phyloP scores from a whole-genome alignment of 2,329 filamentous ascomycete genomes.

The Furcasterigmium sp. region DNA sequence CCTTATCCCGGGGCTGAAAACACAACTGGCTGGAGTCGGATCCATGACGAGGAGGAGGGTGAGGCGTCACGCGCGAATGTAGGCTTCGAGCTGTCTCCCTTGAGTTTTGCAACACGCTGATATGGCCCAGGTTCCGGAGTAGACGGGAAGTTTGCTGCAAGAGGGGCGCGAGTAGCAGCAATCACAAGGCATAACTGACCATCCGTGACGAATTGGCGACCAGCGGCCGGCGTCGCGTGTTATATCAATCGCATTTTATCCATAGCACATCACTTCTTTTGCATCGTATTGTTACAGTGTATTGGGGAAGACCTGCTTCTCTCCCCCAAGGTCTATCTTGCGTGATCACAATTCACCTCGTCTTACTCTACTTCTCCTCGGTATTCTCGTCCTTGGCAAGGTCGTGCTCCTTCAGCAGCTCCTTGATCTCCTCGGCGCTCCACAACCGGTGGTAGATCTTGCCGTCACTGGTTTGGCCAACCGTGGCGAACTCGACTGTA shows the following conservation, averaged over 20 bases:
- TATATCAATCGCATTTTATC: too few relatives aligned
- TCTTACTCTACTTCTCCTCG: slow-evolving; percentile 51
- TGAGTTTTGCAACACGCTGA: slow-evolving; percentile 20
- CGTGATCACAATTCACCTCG: neutral
- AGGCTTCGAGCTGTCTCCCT: slow-evolving; percentile 29
- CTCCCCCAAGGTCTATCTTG: neutral
- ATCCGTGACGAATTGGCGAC: too few relatives aligned
- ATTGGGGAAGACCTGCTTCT: neutral
- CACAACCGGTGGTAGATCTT: slow-evolving; percentile 98
- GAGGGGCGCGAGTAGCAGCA: too few relatives aligned
- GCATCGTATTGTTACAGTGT: neutral
- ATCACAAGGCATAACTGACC: too few relatives aligned
- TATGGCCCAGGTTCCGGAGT: slow-evolving; percentile 5
- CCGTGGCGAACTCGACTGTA: slow-evolving; percentile 93
- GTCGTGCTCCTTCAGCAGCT: slow-evolving; percentile 90
- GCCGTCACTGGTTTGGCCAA: slow-evolving; percentile 89
- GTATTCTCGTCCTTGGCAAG: slow-evolving; percentile 79
- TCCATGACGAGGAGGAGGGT: slow-evolving; percentile 51
- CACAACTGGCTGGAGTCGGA: slow-evolving; percentile 31
- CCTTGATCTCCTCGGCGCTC: slow-evolving; percentile 94
- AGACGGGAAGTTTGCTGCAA: neutral
- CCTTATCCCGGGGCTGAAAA: slow-evolving; percentile 35
- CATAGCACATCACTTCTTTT: too few relatives aligned
- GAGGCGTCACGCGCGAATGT: slow-evolving; percentile 24
- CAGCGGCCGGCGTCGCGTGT: too few relatives aligned